These are phyloP conservation scores for Plasmodium berghei DNA, from an alignment of 169 alveolate species.

Conservation along the genomic window DNA sequence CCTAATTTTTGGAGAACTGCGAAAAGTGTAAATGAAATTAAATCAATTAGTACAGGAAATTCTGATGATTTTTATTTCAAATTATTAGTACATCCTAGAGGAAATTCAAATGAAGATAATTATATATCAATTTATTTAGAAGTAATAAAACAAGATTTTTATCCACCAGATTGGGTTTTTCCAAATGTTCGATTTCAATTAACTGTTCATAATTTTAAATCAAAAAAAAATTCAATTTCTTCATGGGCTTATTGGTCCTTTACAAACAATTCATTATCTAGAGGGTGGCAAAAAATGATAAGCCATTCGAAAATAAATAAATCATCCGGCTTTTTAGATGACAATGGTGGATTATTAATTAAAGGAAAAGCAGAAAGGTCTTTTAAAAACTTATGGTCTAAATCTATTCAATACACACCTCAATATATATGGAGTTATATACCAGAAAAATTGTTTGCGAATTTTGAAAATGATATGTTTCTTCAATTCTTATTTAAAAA, in stretches of 20 bases:
- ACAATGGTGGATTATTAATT: conserved; percentile 90
- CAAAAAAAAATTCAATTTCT: conserved; percentile 91
- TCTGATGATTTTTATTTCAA: conserved; percentile 91
- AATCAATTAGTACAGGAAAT: conserved; percentile 91
- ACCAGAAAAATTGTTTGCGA: conserved; percentile 45
- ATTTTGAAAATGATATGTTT: conserved; percentile 24
- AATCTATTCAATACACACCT: conserved; percentile 88
- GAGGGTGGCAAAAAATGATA: conserved; percentile 95
- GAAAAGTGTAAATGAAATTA: conserved; percentile 91
- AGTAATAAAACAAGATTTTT: conserved; percentile 92
- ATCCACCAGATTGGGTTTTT: conserved; percentile 93
- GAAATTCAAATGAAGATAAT: conserved; percentile 92
- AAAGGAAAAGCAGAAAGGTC: conserved; percentile 94
- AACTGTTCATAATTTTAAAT: conserved; percentile 91
- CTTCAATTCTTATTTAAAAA: conserved; percentile 46
- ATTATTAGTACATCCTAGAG: conserved; percentile 92
- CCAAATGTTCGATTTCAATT: conserved; percentile 93
- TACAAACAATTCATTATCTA: conserved; percentile 90
- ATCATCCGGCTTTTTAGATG: conserved; percentile 92
- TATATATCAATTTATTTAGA: conserved; percentile 92
- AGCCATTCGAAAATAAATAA: conserved; percentile 90
- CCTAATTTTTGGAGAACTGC: conserved; percentile 92
- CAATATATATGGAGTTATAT: conserved; percentile 88
- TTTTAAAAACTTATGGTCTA: conserved; percentile 90
- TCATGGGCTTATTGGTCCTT: conserved; percentile 95